These are phyloP conservation scores for Lyophyllum shimeji DNA, from an alignment of 768 basidiomycete genomes.

Conservation along the genomic window DNA sequence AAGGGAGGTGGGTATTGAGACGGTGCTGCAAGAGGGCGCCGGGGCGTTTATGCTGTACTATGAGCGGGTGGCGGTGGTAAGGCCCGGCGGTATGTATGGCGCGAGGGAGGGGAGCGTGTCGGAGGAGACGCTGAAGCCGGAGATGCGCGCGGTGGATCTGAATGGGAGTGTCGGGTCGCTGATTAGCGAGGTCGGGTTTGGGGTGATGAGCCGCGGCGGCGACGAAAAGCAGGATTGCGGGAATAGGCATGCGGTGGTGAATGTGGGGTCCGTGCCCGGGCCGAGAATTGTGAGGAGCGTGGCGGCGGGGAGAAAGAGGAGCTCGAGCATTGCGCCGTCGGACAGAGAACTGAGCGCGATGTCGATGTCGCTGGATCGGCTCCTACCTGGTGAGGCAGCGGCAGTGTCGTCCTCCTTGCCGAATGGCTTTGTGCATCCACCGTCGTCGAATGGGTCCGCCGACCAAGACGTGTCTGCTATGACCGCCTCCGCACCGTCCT, in stretches of 20 bases:
- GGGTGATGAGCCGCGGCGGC: conserved; percentile 31
- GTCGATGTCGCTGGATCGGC: conserved; percentile 14
- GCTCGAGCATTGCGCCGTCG: conserved; percentile 32
- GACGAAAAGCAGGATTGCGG: no score
- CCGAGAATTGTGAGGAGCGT: conserved; percentile 59
- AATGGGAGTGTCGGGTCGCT: conserved; percentile 51
- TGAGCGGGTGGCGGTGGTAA: conserved; percentile 54
- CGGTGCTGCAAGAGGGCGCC: conserved; percentile 69
- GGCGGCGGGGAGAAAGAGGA: conserved; percentile 43
- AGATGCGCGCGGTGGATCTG: conserved; percentile 40
- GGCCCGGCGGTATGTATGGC: conserved; percentile 22
- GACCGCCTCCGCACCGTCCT: conserved; percentile 17
- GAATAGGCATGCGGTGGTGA: conserved; percentile 14
- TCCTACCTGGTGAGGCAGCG: neutral
- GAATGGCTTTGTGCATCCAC: conserved; percentile 14
- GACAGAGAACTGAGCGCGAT: conserved; percentile 23
- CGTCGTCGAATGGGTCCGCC: conserved; percentile 8
- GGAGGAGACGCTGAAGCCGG: conserved; percentile 66
- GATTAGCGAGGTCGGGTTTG: conserved; percentile 42
- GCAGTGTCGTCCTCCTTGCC: conserved; percentile 11
- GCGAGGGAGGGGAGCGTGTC: conserved; percentile 36
- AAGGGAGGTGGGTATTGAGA: conserved; percentile 70
- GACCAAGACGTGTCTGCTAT: conserved; percentile 5
- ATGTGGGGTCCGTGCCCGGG: conserved; percentile 31
- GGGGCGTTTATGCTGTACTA: conserved; percentile 95